A percentile compares a stretch with the other conserved stretches of the same genome.
Conservation (phyloP, 2,329 filamentous ascomycete genomes). For the Hypoxylon sp. region DNA sequence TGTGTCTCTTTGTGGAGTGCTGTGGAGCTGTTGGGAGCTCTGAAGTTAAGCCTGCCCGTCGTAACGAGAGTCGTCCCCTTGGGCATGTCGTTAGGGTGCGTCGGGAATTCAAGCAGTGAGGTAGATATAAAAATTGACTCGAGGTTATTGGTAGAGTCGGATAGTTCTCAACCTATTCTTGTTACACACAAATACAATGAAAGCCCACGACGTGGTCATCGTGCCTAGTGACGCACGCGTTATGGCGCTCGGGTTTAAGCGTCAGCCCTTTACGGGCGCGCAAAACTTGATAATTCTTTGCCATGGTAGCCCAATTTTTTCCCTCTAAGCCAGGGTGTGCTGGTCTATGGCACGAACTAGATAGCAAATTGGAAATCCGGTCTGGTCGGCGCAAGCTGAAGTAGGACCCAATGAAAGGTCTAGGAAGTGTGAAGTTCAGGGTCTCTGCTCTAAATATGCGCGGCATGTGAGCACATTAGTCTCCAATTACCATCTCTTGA, state of each 20-base stretch:
- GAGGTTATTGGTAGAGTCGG: slow-evolving; percentile 3
- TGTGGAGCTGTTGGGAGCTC: slow-evolving; percentile 41
- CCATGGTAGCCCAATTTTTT: slow-evolving; percentile 16
- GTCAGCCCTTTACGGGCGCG: slow-evolving; percentile 28
- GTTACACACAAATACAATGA: slow-evolving; percentile 31
- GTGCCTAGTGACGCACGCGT: slow-evolving; percentile 20
- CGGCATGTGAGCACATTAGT: slow-evolving; percentile 44
- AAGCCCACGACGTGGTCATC: slow-evolving; percentile 24
- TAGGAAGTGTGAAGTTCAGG: slow-evolving; percentile 24
- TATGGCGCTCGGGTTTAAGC: slow-evolving; percentile 29
- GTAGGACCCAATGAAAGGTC: slow-evolving; percentile 33
- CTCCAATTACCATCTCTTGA: slow-evolving; percentile 22
- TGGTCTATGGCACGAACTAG: slow-evolving; percentile 34
- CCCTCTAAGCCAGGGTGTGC: slow-evolving; percentile 24
- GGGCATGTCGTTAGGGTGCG: slow-evolving; percentile 5
- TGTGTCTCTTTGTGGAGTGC: slow-evolving; percentile 41
- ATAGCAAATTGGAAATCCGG: slow-evolving; percentile 23
- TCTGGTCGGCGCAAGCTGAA: slow-evolving; percentile 37
- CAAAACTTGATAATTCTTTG: slow-evolving; percentile 19
- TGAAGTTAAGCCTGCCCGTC: slow-evolving; percentile 23
- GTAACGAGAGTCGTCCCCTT: slow-evolving; percentile 13
- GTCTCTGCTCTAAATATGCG: slow-evolving; percentile 41
- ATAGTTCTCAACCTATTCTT: slow-evolving; percentile 12
- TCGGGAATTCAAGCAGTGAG: slow-evolving; percentile 18
- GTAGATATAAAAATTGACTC: slow-evolving; percentile 10